These are phyloP conservation scores for Solanum gracilifrons DNA, from an alignment of 257 asterid genomes.

Conservation along the genomic window DNA sequence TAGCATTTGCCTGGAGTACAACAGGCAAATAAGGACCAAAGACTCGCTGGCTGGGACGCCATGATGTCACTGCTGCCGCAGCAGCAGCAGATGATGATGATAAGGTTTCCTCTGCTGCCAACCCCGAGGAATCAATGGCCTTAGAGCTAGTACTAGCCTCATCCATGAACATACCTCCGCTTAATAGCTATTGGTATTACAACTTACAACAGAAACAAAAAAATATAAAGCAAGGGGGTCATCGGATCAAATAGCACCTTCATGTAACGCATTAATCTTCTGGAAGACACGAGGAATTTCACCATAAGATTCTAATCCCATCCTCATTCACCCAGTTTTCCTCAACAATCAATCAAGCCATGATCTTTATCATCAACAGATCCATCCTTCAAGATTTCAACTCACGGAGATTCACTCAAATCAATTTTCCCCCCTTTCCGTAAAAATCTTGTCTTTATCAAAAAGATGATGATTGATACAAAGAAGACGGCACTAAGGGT, in stretches of 20 bases:
- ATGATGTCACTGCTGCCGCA: conserved; percentile 16
- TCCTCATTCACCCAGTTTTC: conserved; percentile 52
- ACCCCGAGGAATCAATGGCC: not conserved
- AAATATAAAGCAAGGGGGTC: not conserved
- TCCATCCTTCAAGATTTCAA: conserved; percentile 17
- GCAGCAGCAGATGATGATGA: conserved; percentile 17
- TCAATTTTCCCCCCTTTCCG: not conserved
- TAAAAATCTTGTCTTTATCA: not conserved
- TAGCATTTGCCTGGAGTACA: conserved; percentile 21
- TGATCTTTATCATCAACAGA: conserved; percentile 14
- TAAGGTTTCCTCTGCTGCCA: conserved; percentile 15
- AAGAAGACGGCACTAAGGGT: not conserved
- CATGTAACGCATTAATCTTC: conserved; percentile 31
- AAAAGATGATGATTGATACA: not conserved
- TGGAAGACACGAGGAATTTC: conserved; percentile 43
- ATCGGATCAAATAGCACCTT: conserved; percentile 5
- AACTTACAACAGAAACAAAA: not conserved
- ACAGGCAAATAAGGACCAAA: conserved; percentile 46
- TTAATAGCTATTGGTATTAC: not conserved
- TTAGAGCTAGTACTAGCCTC: conserved; percentile 28
- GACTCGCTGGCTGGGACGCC: conserved; percentile 70
- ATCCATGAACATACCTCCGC: conserved; percentile 42
- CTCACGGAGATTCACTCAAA: not conserved
- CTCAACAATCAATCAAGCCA: conserved; percentile 4
- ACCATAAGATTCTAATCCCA: conserved; percentile 97